phyloP scores from a whole-genome alignment of 768 basidiomycete species.

The Coprinopsis marcescibilis region DNA sequence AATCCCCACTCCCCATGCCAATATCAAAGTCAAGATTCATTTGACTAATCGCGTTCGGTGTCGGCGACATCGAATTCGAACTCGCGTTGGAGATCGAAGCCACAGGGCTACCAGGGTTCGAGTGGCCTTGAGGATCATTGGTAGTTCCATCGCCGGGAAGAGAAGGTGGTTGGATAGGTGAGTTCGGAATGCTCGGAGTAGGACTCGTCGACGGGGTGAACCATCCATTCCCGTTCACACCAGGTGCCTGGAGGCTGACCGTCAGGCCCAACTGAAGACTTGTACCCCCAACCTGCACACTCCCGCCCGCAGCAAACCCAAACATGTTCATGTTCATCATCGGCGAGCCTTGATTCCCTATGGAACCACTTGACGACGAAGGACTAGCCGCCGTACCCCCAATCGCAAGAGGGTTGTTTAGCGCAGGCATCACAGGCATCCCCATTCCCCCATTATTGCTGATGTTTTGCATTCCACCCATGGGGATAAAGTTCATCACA shows the following conservation, averaged over 20 bases:
- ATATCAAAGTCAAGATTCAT: constrained; percentile 5
- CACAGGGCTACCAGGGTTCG: too few species aligned
- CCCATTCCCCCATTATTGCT: background rate
- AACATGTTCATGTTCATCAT: constrained; percentile 12
- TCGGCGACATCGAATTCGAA: background rate
- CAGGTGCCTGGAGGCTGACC: constrained; percentile 1
- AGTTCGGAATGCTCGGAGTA: too few species aligned
- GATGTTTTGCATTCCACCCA: constrained; percentile 1
- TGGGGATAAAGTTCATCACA: constrained; percentile 6
- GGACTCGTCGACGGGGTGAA: constrained; percentile 1
- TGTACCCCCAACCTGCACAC: constrained; percentile 2
- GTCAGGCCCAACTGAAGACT: constrained; percentile 4
- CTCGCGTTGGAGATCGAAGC: background rate
- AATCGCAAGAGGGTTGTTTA: background rate
- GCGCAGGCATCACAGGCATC: background rate
- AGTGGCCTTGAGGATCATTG: too few species aligned
- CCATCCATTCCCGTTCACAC: background rate
- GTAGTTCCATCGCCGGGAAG: too few species aligned
- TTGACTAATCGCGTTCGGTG: background rate
- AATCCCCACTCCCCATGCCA: background rate
- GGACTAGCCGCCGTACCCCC: background rate
- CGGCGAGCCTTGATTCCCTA: background rate
- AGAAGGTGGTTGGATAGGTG: too few species aligned
- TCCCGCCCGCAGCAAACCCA: constrained; percentile 2
- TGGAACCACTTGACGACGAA: background rate